Evolutionary conservation across 208 protist genomes (phyloP).

Genomic region (Acanthamoeba polyphaga): DNA sequence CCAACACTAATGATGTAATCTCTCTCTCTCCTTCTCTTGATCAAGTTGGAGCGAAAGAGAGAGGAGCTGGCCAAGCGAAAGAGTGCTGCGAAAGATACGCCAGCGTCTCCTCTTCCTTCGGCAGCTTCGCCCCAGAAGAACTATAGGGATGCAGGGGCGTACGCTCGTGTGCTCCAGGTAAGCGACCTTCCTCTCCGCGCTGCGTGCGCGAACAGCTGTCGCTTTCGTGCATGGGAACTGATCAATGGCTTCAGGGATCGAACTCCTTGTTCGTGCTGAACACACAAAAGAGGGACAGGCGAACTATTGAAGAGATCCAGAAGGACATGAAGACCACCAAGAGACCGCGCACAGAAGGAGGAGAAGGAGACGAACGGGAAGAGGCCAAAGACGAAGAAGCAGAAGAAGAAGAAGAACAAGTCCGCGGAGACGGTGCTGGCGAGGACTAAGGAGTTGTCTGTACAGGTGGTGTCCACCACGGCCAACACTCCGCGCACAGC

Average conservation of each 20-base stretch:
- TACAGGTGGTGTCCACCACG: too few species aligned
- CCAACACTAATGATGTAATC: too few species aligned
- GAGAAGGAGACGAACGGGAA: neutral
- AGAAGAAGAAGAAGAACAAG: neutral
- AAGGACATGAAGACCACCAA: slow-evolving; percentile 36
- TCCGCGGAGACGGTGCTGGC: neutral
- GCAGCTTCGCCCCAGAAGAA: slow-evolving; percentile 3
- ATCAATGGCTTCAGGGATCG: neutral
- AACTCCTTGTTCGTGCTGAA: slow-evolving; percentile 18
- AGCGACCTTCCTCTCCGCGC: too few species aligned
- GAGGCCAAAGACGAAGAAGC: neutral
- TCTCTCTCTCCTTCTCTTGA: neutral
- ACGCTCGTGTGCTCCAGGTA: slow-evolving; percentile 41
- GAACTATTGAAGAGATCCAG: slow-evolving; percentile 68
- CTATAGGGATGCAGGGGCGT: neutral
- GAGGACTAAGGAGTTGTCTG: neutral
- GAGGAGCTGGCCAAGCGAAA: neutral
- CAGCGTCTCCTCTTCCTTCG: neutral
- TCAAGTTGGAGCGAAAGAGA: slow-evolving; percentile 8
- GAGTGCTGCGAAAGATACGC: neutral
- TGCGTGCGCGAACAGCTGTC: neutral
- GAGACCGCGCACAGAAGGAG: neutral
- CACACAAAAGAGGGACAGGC: slow-evolving; percentile 54
- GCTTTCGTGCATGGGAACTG: neutral
- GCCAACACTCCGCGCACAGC: too few species aligned